Base-by-base conservation (phyloP, 2,329 filamentous ascomycete genomes). In the Microdochium bolleyi region DNA sequence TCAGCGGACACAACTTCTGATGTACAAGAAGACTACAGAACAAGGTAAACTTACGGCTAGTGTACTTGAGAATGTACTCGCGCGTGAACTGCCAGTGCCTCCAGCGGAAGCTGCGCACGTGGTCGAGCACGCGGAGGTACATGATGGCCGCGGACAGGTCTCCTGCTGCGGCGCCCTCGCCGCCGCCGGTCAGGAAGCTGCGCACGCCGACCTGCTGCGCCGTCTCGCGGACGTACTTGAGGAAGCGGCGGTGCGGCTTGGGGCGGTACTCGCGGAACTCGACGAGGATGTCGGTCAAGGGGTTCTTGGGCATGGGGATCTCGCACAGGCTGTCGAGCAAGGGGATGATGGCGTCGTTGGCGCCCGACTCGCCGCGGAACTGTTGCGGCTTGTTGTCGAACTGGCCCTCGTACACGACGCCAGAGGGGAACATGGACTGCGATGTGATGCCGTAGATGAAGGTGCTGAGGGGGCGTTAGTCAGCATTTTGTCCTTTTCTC, bases 371-470 rank as follows among this genome's bases (percentile, higher is more conserved):
- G 60, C 92, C 92, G 30, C 92, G 85, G 80, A 96, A 96, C 53
- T 80, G 85, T 67, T 90, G 73, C 3, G 88, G 87, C 65, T 88
- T 67, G 55, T 70, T 69, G 55, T 87, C 83, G 58, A 85, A 85
- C 55, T 92, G 81, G 9, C 90, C 91, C 67, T 95, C 87, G 67
- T 96, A 96, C 49, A 95, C 72, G 8, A 96, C 92, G 9, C 92
- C 92, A 57, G 92, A 76, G 9, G 92, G 92, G 70, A 96, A 96
- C 91, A 96, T 96, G 62, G 84, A 86, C 71, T 96, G 92, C 49
- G 83, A 87, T 1, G 90, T 95, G 70, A 96, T 96, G 61, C 92
- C 92, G 65, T 96, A 96, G 73, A 96, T 96, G 75, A 96, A 96
- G 11, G 92, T 95, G 41, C 92, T 87, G 81, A 14, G 7, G 11